Conservation (phyloP, 176 grass and related monocot genomes). For the Phragmites australis region DNA sequence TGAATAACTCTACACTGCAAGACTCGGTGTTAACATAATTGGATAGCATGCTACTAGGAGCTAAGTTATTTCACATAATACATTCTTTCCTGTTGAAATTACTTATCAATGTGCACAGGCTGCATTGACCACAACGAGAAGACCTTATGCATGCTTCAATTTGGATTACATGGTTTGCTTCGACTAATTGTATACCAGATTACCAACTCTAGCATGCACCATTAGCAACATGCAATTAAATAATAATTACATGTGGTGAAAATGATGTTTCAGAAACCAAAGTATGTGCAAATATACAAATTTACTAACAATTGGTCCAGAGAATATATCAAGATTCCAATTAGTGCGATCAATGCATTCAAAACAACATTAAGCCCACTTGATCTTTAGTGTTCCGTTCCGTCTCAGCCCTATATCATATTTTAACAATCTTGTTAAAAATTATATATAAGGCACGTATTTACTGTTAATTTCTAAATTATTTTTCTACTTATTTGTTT, state of each 20-base stretch:
- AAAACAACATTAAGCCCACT: neutral
- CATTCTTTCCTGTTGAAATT: neutral
- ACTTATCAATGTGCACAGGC: neutral
- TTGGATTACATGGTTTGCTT: neutral
- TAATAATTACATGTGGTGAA: neutral
- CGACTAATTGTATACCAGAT: neutral
- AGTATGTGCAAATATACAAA: neutral
- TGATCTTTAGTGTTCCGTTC: neutral
- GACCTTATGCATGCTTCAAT: neutral
- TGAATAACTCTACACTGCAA: neutral
- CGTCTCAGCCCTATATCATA: neutral
- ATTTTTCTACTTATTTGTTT: neutral
- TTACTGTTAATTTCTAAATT: neutral
- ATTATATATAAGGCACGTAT: neutral
- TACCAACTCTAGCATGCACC: neutral
- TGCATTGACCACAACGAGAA: too few species aligned
- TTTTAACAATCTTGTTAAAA: neutral
- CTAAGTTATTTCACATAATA: neutral
- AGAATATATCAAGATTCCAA: neutral
- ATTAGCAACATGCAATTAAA: neutral
- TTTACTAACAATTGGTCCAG: neutral
- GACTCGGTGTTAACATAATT: neutral
- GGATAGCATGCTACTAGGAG: neutral
- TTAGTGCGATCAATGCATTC: neutral
- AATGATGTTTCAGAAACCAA: neutral